Conservation (phyloP, 306 rosid species). For the Rosa rugosa region DNA sequence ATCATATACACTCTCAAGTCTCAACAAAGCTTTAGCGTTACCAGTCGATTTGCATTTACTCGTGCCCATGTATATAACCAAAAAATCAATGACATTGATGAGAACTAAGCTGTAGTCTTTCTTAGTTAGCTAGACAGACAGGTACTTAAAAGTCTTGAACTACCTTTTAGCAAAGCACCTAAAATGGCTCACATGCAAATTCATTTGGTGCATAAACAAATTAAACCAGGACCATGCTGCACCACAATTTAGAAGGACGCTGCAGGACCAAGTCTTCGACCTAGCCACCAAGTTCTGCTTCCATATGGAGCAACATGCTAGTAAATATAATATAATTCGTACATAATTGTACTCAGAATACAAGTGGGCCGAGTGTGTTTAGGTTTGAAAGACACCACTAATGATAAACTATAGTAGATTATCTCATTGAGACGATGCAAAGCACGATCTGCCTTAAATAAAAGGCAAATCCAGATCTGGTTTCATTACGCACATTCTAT, state of each 20-base stretch:
- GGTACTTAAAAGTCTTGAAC: not conserved
- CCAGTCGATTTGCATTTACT: not conserved
- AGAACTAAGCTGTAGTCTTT: not conserved
- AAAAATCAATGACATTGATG: not conserved
- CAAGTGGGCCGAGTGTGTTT: not conserved
- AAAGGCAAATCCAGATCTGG: not conserved
- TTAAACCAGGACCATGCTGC: not conserved
- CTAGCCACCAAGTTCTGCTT: not conserved
- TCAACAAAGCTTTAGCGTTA: not conserved
- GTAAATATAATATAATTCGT: not conserved
- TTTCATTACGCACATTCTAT: not conserved
- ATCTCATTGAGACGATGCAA: not conserved
- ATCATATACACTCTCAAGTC: not conserved
- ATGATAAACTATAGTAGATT: not conserved
- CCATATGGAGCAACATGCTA: constrained; percentile 1
- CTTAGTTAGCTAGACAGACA: not conserved
- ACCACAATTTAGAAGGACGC: not conserved
- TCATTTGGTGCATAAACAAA: not conserved
- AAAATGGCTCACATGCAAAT: not conserved
- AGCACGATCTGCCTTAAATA: not conserved
- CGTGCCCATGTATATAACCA: not conserved
- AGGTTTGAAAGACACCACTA: not conserved
- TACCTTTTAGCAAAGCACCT: not conserved
- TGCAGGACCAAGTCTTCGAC: not conserved
- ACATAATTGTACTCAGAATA: not conserved